phyloP scores from a whole-genome alignment of 2,329 filamentous ascomycete species.

The Hypoxylon sp. region DNA sequence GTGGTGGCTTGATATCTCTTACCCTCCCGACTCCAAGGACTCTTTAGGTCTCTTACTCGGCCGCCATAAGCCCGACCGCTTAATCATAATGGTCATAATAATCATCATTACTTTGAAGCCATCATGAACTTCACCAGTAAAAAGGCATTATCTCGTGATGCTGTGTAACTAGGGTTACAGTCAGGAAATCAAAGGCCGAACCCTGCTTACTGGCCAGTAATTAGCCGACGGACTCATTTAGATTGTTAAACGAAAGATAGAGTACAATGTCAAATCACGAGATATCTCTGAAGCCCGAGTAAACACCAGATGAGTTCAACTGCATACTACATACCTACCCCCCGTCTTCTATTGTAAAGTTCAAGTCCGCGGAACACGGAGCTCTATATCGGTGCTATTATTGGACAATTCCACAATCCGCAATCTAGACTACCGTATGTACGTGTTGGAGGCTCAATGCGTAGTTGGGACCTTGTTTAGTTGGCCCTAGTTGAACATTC shows the following conservation, averaged over 20 bases:
- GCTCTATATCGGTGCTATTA: slow-evolving; percentile 5
- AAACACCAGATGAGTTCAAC: slow-evolving; percentile 18
- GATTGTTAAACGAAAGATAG: slow-evolving; percentile 7
- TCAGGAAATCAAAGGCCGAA: slow-evolving; percentile 18
- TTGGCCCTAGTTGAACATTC: slow-evolving; percentile 4
- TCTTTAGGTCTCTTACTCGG: not conserved
- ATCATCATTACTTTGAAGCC: slow-evolving; percentile 4
- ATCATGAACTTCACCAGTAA: slow-evolving; percentile 19
- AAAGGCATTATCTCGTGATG: slow-evolving; percentile 10
- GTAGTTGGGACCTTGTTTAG: not conserved
- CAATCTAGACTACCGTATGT: slow-evolving; percentile 2
- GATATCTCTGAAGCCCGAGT: slow-evolving; percentile 16
- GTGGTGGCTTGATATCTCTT: slow-evolving; percentile 4
- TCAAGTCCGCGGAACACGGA: slow-evolving; percentile 14
- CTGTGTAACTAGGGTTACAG: slow-evolving; percentile 16
- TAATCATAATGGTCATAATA: not conserved
- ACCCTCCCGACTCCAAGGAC: not conserved
- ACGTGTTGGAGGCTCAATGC: slow-evolving; percentile 12
- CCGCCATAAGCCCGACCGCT: slow-evolving; percentile 25
- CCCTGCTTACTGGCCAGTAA: slow-evolving; percentile 19
- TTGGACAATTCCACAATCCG: slow-evolving; percentile 12
- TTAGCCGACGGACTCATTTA: slow-evolving; percentile 4
- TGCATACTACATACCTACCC: slow-evolving; percentile 23
- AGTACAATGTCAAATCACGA: slow-evolving; percentile 20
- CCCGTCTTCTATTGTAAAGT: slow-evolving; percentile 11